These are phyloP conservation scores for Rosa lucieae DNA, from an alignment of 306 rosid species.

Conservation along the genomic window DNA sequence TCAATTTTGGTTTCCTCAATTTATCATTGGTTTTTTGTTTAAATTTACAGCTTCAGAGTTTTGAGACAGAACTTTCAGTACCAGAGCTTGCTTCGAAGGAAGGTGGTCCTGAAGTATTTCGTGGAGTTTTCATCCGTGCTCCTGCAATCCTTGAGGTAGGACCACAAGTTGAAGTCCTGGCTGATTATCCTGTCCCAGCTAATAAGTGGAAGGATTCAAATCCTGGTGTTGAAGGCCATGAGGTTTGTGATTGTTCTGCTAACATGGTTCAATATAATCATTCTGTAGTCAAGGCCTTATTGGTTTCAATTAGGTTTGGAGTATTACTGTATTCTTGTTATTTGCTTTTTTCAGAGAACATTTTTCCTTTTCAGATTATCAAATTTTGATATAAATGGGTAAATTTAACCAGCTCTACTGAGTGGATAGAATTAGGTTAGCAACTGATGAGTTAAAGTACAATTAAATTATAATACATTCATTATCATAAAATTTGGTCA, in stretches of 20 bases:
- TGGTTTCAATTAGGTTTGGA: neutral
- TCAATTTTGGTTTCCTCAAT: neutral
- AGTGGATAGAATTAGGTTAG: neutral
- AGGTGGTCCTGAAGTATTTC: slow-evolving; percentile 90
- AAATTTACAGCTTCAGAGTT: slow-evolving; percentile 70
- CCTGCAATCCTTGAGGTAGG: slow-evolving; percentile 94
- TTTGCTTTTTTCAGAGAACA: neutral
- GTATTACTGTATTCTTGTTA: neutral
- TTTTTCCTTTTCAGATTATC: neutral
- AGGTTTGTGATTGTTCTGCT: slow-evolving; percentile 45
- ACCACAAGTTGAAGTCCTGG: slow-evolving; percentile 84
- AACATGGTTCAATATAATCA: neutral
- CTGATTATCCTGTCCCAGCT: slow-evolving; percentile 58
- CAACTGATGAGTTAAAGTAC: neutral
- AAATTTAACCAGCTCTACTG: neutral
- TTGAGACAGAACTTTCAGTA: slow-evolving; percentile 72
- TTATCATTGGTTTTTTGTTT: neutral
- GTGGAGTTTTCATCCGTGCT: slow-evolving; percentile 92
- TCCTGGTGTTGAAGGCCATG: slow-evolving; percentile 39
- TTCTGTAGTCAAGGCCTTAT: neutral
- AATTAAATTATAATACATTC: neutral
- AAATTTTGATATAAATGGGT: neutral
- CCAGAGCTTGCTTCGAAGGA: slow-evolving; percentile 72
- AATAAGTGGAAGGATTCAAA: slow-evolving; percentile 30
- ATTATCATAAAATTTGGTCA: neutral